A percentile compares a stretch with the other conserved stretches of the same genome.
Conservation (phyloP, 345 rosid species). For the Pistacia atlantica region DNA sequence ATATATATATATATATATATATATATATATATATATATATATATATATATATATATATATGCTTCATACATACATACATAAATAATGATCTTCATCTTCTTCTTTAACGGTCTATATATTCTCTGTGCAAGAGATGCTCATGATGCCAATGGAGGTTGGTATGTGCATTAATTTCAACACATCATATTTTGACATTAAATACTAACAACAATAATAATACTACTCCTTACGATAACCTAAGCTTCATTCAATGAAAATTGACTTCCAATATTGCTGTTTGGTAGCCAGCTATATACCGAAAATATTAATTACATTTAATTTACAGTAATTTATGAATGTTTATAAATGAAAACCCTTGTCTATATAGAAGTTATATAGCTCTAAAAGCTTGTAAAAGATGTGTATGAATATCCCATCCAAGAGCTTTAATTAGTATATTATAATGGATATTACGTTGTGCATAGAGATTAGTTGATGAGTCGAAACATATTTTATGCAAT, state of each 20-base stretch:
- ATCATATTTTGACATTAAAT: neutral
- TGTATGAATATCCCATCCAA: neutral
- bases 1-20: slow-evolving; percentile 15
- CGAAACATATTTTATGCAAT: neutral
- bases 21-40: neutral
- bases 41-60: neutral
- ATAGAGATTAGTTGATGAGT: neutral
- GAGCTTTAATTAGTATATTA: neutral
- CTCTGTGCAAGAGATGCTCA: slow-evolving; percentile 6
- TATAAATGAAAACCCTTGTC: too few relatives aligned
- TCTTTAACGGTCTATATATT: slow-evolving; percentile 21
- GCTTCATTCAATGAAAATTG: neutral
- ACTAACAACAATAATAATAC: neutral
- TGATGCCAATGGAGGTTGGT: slow-evolving; percentile 16
- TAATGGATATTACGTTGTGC: neutral
- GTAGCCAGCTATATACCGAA: neutral
- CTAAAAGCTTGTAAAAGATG: too few relatives aligned
- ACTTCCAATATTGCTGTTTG: neutral
- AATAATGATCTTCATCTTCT: neutral
- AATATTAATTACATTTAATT: neutral
- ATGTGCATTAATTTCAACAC: slow-evolving; percentile 9
- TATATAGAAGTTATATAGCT: too few relatives aligned
- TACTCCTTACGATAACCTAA: neutral
- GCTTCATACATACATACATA: neutral
- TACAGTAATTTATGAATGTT: too few relatives aligned